Evolutionary conservation across 129 eudicot species (phyloP).

Genomic region (Sambucus nigra): DNA sequence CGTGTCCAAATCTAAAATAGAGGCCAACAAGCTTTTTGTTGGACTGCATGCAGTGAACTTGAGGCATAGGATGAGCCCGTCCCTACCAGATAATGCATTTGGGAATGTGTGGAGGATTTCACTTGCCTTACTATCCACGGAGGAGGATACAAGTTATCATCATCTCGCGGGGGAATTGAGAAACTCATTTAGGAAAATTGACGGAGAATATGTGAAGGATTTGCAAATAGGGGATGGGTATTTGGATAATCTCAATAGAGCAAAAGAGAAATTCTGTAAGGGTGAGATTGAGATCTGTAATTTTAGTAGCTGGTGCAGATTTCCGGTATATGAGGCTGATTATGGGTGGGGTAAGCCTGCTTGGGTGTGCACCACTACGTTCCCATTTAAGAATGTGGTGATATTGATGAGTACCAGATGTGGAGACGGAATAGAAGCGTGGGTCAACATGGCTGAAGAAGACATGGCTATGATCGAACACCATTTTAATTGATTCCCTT

Average conservation of each 20-base stretch:
- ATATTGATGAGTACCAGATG: slow-evolving; percentile 15
- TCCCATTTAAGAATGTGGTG: slow-evolving; percentile 16
- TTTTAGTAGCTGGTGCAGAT: slow-evolving; percentile 20
- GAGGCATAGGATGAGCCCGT: slow-evolving; percentile 11
- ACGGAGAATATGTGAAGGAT: neutral
- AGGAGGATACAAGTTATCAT: neutral
- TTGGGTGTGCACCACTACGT: slow-evolving; percentile 2
- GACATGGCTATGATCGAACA: slow-evolving; percentile 13
- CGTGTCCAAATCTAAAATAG: neutral
- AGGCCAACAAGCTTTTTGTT: neutral
- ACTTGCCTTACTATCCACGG: neutral
- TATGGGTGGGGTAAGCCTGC: slow-evolving; percentile 33
- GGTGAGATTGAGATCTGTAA: neutral
- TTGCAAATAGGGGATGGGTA: neutral
- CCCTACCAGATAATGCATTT: neutral
- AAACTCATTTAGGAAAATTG: slow-evolving; percentile 3
- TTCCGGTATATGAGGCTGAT: slow-evolving; percentile 21
- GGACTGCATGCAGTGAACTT: slow-evolving; percentile 15
- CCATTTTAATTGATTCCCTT: too few species aligned
- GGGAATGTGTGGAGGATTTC: slow-evolving; percentile 10
- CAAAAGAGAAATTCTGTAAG: neutral
- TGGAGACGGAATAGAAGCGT: slow-evolving; percentile 40
- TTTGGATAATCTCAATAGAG: neutral
- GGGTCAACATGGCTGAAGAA: slow-evolving; percentile 18
- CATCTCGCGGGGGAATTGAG: slow-evolving; percentile 5